A percentile compares a stretch with the other conserved stretches of the same genome.
Conservation (phyloP, 768 basidiomycete species). For the Auricularia cornea region DNA sequence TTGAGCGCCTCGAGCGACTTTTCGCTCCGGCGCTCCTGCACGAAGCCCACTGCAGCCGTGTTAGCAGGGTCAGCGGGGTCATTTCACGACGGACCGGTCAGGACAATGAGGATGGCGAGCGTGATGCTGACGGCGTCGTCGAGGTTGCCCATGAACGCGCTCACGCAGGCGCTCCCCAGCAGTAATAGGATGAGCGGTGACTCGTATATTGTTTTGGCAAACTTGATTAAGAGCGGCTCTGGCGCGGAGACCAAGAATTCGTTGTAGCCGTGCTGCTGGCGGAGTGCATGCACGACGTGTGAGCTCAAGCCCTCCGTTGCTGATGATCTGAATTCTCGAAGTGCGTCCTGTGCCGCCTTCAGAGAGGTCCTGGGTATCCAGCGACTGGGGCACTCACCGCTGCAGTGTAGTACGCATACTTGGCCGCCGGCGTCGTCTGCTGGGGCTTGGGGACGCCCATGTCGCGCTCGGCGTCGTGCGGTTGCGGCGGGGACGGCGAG, state of each 20-base stretch:
- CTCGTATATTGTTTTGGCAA: conserved; percentile 92
- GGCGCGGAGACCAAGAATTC: conserved; percentile 83
- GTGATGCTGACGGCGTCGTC: conserved; percentile 94
- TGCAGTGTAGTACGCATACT: conserved; percentile 56
- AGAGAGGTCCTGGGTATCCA: not conserved
- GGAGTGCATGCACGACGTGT: conserved; percentile 53
- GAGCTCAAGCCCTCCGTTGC: conserved; percentile 51
- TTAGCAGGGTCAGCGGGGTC: not conserved
- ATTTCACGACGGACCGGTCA: conserved; percentile 60
- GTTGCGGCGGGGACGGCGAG: not conserved
- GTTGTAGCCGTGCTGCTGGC: conserved; percentile 75
- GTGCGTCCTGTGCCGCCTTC: conserved; percentile 65
- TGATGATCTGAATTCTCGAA: conserved; percentile 62
- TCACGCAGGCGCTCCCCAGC: conserved; percentile 82
- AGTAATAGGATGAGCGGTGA: conserved; percentile 85
- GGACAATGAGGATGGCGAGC: conserved; percentile 83
- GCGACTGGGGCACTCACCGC: conserved; percentile 28
- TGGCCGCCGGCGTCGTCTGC: conserved; percentile 51
- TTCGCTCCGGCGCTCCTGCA: conserved; percentile 92
- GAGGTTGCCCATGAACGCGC: conserved; percentile 88
- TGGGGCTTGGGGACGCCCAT: conserved; percentile 7
- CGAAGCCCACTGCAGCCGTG: conserved; percentile 78
- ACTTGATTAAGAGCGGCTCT: conserved; percentile 77
- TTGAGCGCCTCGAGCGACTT: conserved; percentile 91
- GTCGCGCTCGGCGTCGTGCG: not conserved